Evolutionary conservation across 2,329 filamentous ascomycete genomes (phyloP), one percentile per base, ranked within the genome.

Genomic region (Alternaria gansuensis): DNA sequence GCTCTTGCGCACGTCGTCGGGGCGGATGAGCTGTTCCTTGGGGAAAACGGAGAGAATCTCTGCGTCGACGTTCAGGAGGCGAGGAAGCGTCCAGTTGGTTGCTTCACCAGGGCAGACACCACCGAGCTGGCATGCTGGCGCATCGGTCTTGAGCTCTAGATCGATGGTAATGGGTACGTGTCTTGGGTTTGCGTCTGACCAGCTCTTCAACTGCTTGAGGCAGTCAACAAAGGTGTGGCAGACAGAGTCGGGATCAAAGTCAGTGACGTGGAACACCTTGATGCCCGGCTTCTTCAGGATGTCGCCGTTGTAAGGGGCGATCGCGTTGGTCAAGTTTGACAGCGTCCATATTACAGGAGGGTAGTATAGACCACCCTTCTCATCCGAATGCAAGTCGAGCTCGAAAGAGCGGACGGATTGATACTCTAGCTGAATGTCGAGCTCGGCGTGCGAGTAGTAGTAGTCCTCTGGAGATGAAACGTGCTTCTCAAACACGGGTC

Each of bases 261-360:
- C 82, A 2, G 81, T 79, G n/a, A 84, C 77, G 67, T 84, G 82
- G 62, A 84, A 76, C 17, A 84, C 78, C 62, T 84, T 84, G 54
- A 81, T 76, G 7, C 82, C 82, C 0, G 80, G 78, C 53, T 75
- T 71, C 49, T 75, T 70, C 61, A 82, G 75, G 4, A 78, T 58
- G 4, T 76, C 28, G 71, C 79, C 76, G 50, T 79, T 73, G n/a
- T 74, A 76, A 0, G 79, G 77, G 5, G 73, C 74, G 0, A 74
- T 76, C 5, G 77, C 63, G 17, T 78, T 75, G 5, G 78, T 78
- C 23, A 81, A 62, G 37, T 79, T 77, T 3, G 78, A 75, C 1
- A 79, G 60, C 33, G 72, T 77, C 67, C 78, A 78, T 53, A 83
- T 78, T 10, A 81, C 64, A 5, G 81, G 82, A 17, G 75, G 73